Evolutionary conservation across 148 eudicot species (phyloP), one percentile per base, ranked within the genome.

Genomic region (Mesembryanthemum crystallinum): DNA sequence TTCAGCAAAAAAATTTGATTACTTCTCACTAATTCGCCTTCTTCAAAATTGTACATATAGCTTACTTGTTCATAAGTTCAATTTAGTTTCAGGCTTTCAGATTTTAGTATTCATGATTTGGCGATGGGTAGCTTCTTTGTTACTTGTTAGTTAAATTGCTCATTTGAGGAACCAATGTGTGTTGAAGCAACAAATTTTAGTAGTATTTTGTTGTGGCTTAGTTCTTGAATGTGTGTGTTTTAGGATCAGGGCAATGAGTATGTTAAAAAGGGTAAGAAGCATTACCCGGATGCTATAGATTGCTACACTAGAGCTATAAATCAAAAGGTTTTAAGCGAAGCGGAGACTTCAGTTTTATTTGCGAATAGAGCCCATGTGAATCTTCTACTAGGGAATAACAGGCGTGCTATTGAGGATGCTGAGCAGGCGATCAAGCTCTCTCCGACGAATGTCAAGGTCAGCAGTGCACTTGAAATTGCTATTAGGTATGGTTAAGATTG

Each of bases 311-410:
- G 89, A 72, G 99, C 97, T 32, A 92, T 95, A 78, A 90, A 92
- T 79, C 99, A 92, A 86, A 83, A 88, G 60, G 94, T 79, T 62
- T 71, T 92, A 47, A 78, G 86, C 75, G 90, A 92, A 79, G 67
- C 84, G 27, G 99, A 95, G 64, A 93, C 79, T 59, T 88, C 99
- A 3, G 54, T 90, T 72, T 79, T 92, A 66, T 89, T 71, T 86
- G 73, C 99, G 7, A 95, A 95, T 78, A 86, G 96, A 82, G 97
- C 99, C 64, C 99, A 95, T 84, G 97, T 92, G 14, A 92, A 95
- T 85, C 78, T 92, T 43, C 84, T 89, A 43, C 68, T 95, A 66
- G 97, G 96, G 12, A 95, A 95, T 81, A 82, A 85, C 66, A 87
- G 97, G 75, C 94, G 98, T 49, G 97, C 96, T 58, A 88, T 89